Percentiles rank a stretch among this genome's conserved stretches.
Evolutionary conservation across 2,329 filamentous ascomycete species (phyloP).

Genomic region (Fusarium praegraminearum): DNA sequence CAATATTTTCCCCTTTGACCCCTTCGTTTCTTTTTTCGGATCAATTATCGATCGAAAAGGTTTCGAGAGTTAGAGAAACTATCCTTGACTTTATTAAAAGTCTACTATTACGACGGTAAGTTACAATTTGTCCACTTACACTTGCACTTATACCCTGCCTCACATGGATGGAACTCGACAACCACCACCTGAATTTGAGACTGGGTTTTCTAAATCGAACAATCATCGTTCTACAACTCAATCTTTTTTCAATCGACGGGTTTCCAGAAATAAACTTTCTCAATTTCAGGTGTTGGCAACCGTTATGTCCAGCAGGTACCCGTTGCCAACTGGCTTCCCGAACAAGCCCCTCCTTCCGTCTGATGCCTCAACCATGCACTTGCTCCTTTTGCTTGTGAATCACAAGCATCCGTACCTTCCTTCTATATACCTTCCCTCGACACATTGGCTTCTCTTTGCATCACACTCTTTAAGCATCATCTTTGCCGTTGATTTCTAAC

Average conservation of each 20-base stretch:
- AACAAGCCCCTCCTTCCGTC: slow-evolving; percentile 25
- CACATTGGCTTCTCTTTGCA: background rate
- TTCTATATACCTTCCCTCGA: background rate
- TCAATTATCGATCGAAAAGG: slow-evolving; percentile 34
- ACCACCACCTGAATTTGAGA: background rate
- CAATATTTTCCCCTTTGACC: slow-evolving; percentile 37
- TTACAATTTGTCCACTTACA: slow-evolving; percentile 35
- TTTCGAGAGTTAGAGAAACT: slow-evolving; percentile 19
- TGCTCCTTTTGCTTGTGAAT: slow-evolving; percentile 13
- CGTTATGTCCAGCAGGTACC: slow-evolving; percentile 20
- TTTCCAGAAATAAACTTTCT: background rate
- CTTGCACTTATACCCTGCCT: slow-evolving; percentile 10
- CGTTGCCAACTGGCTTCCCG: slow-evolving; percentile 22
- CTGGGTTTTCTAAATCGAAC: slow-evolving; percentile 1
- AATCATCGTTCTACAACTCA: background rate
- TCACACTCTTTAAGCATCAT: slow-evolving; percentile 9
- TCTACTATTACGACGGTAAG: slow-evolving; percentile 30
- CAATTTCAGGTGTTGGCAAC: slow-evolving; percentile 23
- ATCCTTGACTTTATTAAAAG: slow-evolving; percentile 14
- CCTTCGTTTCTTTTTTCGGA: slow-evolving; percentile 27
- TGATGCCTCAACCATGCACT: slow-evolving; percentile 21
- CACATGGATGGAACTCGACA: slow-evolving; percentile 19
- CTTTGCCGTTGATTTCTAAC: slow-evolving; percentile 17
- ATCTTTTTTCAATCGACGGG: background rate
- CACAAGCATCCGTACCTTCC: slow-evolving; percentile 17